Conservation (phyloP, 75 land plant species). For the Larix kaempferi region DNA sequence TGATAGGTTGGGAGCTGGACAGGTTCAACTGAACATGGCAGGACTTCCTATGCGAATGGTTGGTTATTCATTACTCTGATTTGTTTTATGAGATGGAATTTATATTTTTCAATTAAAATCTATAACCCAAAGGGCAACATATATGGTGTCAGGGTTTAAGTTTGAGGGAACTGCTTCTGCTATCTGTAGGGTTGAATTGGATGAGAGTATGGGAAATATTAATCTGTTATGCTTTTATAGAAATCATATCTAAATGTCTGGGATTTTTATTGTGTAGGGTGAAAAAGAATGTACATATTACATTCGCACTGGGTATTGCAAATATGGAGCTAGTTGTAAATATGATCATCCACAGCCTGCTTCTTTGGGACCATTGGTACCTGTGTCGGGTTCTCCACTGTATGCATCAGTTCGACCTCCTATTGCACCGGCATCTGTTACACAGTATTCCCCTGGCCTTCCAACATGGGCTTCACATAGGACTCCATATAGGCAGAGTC, state of each 20-base stretch:
- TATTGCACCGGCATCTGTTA: conserved; percentile 24
- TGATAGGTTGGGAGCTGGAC: conserved; percentile 69
- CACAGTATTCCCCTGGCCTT: conserved; percentile 33
- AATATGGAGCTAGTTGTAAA: conserved; percentile 83
- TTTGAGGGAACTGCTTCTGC: not conserved
- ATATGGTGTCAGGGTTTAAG: no score
- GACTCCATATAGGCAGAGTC: conserved; percentile 32
- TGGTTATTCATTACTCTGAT: conserved; percentile 14
- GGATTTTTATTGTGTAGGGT: conserved; percentile 36
- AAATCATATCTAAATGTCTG: not conserved
- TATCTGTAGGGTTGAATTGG: not conserved
- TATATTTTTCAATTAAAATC: no score
- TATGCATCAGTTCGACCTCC: conserved; percentile 42
- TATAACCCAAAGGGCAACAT: no score
- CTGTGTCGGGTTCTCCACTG: conserved; percentile 29
- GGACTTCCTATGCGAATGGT: conserved; percentile 88
- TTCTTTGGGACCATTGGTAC: conserved; percentile 31
- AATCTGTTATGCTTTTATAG: not conserved
- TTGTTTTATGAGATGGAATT: not conserved
- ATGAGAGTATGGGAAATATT: not conserved
- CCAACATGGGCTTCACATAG: conserved; percentile 53
- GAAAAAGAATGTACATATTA: conserved; percentile 85
- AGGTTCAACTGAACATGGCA: conserved; percentile 56
- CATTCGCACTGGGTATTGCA: conserved; percentile 84
- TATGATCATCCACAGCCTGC: conserved; percentile 86